phyloP scores from a whole-genome alignment of 768 basidiomycete genomes.

The Psilocybe tampanensis region DNA sequence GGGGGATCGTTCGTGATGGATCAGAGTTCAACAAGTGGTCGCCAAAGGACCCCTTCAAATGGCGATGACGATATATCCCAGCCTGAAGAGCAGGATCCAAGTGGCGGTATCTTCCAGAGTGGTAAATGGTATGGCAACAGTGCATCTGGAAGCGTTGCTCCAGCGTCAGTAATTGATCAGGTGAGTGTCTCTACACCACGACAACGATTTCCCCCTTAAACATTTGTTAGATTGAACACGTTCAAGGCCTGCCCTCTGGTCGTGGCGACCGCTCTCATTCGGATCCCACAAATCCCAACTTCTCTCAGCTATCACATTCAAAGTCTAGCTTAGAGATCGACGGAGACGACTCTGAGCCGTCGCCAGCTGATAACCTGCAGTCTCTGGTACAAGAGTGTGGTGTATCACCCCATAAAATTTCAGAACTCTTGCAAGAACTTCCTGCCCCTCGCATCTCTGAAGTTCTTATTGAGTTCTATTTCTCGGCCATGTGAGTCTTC shows the following conservation, averaged over 20 bases:
- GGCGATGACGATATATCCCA: conserved; percentile 74
- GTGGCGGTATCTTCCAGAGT: conserved; percentile 77
- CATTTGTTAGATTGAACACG: conserved; percentile 50
- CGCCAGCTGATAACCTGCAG: conserved; percentile 82
- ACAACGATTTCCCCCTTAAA: background rate
- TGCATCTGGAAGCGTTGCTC: conserved; percentile 82
- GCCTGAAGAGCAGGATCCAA: conserved; percentile 76
- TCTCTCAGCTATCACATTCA: conserved; percentile 9
- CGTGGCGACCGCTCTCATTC: conserved; percentile 11
- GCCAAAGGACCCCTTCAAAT: conserved; percentile 51
- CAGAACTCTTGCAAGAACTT: conserved; percentile 86
- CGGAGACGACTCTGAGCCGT: conserved; percentile 47
- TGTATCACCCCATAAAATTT: conserved; percentile 87
- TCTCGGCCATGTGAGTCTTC: conserved; percentile 61
- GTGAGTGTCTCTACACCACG: conserved; percentile 34
- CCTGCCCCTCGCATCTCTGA: conserved; percentile 78
- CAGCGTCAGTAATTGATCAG: conserved; percentile 79
- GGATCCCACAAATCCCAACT: conserved; percentile 9
- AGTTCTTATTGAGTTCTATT: conserved; percentile 83
- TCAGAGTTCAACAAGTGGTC: conserved; percentile 29
- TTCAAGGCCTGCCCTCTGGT: conserved; percentile 43
- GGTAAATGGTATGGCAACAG: conserved; percentile 87
- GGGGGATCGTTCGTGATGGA: conserved; percentile 32
- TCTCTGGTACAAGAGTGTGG: conserved; percentile 91
- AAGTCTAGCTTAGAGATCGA: conserved; percentile 29